Base-by-base conservation (phyloP, 1,284 basidiomycete species). In the Leccinum ambiguum region DNA sequence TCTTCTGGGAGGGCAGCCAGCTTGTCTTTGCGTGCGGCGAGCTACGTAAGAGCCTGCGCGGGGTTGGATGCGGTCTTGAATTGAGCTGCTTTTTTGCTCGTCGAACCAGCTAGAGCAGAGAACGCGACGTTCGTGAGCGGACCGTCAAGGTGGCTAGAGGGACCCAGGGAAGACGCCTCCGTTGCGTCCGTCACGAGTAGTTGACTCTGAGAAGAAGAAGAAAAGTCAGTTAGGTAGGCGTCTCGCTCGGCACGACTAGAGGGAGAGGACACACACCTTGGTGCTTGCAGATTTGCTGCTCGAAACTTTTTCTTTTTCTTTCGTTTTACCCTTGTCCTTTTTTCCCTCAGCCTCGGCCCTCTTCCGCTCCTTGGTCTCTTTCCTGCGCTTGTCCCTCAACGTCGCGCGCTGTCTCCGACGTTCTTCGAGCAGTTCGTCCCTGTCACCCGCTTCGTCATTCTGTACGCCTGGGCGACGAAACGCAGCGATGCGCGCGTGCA, bases 371-470 rank as follows among this genome's bases (percentile, higher is more conserved):
- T 84, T 91, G 23, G 92, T 91, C 80, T 93, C 91, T 74, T 90
- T 91, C 74, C 94, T 77, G 69, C 95, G 80, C 66, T 88, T 84
- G 75, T 97, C 95, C 33, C 94, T 83, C 82, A 97, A 84, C 50
- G 89, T 86, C 1, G 90, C 94, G 10, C 93, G 81, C 71, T 92
- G 88, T 71, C 78, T 78, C 69, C 94, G 80, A 63, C 91, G 82
- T 75, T 94, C 91, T 72, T 94, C 92, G 64, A 96, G 77, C 62
- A 97, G 76, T 69, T 89, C 92, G 71, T 96, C 94, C 72, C 85
- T 87, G 69, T 86, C 87, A n/a, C 79, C 82, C 14, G 84, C 80
- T 68, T 85, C 84, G 8, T 77, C 79, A 16, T 65, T 64, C 9
- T 71, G 70, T 6, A 67, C 66, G 62, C 79, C 78, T 60, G 83